Evolutionary conservation across 805 yeast genomes (phyloP).

Genomic region (Metschnikowia continentalis): DNA sequence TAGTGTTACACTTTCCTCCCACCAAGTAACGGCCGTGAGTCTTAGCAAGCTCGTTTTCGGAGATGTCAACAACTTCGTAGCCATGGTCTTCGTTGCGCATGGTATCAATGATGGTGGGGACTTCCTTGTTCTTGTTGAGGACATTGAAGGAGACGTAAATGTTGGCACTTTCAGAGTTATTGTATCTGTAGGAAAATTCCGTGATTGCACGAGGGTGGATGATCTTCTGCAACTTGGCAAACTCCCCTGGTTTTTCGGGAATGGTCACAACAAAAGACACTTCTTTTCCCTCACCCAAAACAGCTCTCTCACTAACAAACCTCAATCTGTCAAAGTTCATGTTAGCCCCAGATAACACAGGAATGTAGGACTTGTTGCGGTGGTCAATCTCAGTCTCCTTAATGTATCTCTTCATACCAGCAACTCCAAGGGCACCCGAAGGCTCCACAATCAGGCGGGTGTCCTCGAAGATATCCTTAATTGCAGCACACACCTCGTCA

Average conservation of each 20-base stretch:
- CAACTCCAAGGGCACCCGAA: constrained; percentile 94
- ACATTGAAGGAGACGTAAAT: constrained; percentile 89
- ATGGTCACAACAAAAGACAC: constrained; percentile 86
- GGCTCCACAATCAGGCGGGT: constrained; percentile 94
- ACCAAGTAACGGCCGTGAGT: constrained; percentile 94
- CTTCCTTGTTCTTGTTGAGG: constrained; percentile 68
- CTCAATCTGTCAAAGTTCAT: constrained; percentile 96
- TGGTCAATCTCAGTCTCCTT: constrained; percentile 65
- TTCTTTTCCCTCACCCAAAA: constrained; percentile 97
- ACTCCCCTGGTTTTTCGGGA: constrained; percentile 92
- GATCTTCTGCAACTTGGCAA: constrained; percentile 66
- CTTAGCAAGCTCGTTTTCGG: constrained; percentile 92
- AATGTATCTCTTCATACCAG: constrained; percentile 86
- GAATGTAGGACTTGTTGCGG: constrained; percentile 65
- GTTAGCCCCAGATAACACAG: constrained; percentile 92
- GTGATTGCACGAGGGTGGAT: constrained; percentile 89
- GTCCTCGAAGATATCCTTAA: constrained; percentile 93
- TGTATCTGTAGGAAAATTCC: constrained; percentile 86
- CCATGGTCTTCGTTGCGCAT: constrained; percentile 62
- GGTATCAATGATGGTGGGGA: constrained; percentile 55
- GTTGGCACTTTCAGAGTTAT: constrained; percentile 54
- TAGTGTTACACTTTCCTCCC: constrained; percentile 73
- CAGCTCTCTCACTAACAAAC: constrained; percentile 95
- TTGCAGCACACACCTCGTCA: constrained; percentile 94
- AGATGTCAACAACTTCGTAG: constrained; percentile 68